Base-by-base conservation (phyloP, 805 yeast genomes). In the Peterozyma xylosa region DNA sequence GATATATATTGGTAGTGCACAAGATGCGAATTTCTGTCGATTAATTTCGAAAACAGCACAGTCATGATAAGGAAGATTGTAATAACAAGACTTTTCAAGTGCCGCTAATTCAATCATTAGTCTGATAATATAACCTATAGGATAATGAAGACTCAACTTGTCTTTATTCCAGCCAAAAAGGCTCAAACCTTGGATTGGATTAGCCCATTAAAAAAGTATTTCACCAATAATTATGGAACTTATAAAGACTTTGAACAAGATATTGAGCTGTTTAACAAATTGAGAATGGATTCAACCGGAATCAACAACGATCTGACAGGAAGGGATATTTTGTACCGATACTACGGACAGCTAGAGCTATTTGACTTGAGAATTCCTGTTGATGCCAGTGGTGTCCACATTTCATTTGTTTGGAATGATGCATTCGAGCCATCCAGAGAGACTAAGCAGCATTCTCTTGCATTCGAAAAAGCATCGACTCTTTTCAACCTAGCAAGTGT, bases 401-500 rank as follows among this genome's bases (percentile, higher is more conserved):
- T 83, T 10, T 71, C 74, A 43, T 91, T 90, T 59, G 71, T 78
- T 0, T 91, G 98, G 98, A 64, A 65, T 50, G 96, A 90, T 57
- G 82, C 93, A 5, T 86, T 80, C 55, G 65, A 69, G 42, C 64
- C 66, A 7, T 51, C 66, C 0, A 62, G 68, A 1, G 63, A 70
- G 11, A 73, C 73, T 47, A 68, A 83, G n/a, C 96, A 90, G 57
- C 76, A 75, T 53, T 82, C 96, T 0, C 55, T 86, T 37, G 88
- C 96, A 0, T 89, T 86, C 57, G 99, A 91, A 56, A 91, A 91
- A 63, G 96, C 96, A 0, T 76, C 85, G 21, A 66, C 83, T 2
- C 68, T 93, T 42, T 91, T 82, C 70, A 90, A 90, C 55, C 63
- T 90, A 42, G 96, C 80, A 1, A 72, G 86, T 0, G 54, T 80